A percentile compares a stretch with the other conserved stretches of the same genome.
phyloP scores from a whole-genome alignment of 2,329 filamentous ascomycete species.

The Verruconis gallopava region DNA sequence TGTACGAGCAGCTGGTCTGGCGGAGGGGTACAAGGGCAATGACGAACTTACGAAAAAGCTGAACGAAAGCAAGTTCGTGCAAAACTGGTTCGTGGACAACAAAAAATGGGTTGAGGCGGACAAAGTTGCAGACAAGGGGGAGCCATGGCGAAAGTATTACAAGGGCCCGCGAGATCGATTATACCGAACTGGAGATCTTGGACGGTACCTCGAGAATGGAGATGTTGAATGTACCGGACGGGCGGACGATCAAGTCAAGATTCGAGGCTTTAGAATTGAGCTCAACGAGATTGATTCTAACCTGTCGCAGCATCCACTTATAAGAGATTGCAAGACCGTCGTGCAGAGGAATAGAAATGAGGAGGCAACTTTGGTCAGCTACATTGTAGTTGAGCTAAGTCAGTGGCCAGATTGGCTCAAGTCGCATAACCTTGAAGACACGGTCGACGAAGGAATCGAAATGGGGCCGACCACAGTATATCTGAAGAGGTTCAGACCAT shows the following conservation, averaged over 20 bases:
- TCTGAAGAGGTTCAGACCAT: slow-evolving; percentile 38
- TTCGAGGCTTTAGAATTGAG: slow-evolving; percentile 90
- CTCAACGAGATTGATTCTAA: slow-evolving; percentile 85
- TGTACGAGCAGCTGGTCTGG: slow-evolving; percentile 68
- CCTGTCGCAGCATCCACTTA: slow-evolving; percentile 57
- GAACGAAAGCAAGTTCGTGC: slow-evolving; percentile 64
- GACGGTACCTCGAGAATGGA: slow-evolving; percentile 56
- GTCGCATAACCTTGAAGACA: slow-evolving; percentile 18
- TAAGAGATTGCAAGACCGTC: slow-evolving; percentile 76
- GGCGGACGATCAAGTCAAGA: slow-evolving; percentile 84
- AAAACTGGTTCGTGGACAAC: slow-evolving; percentile 76
- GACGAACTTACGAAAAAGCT: slow-evolving; percentile 32
- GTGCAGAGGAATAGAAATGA: slow-evolving; percentile 74
- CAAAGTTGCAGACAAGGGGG: slow-evolving; percentile 38
- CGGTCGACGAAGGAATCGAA: slow-evolving; percentile 29
- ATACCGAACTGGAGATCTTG: slow-evolving; percentile 80
- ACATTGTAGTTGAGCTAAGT: slow-evolving; percentile 70
- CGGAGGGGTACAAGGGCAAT: slow-evolving; percentile 61
- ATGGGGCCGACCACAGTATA: slow-evolving; percentile 13
- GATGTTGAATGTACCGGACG: slow-evolving; percentile 69
- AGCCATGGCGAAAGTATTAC: slow-evolving; percentile 69
- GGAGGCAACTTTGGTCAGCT: slow-evolving; percentile 76
- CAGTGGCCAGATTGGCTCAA: slow-evolving; percentile 60
- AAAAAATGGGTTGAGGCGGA: slow-evolving; percentile 55
- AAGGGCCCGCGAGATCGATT: slow-evolving; percentile 73